These are phyloP conservation scores for Penicillium sp. DNA, from an alignment of 2,329 filamentous ascomycete species.

Conservation along the genomic window DNA sequence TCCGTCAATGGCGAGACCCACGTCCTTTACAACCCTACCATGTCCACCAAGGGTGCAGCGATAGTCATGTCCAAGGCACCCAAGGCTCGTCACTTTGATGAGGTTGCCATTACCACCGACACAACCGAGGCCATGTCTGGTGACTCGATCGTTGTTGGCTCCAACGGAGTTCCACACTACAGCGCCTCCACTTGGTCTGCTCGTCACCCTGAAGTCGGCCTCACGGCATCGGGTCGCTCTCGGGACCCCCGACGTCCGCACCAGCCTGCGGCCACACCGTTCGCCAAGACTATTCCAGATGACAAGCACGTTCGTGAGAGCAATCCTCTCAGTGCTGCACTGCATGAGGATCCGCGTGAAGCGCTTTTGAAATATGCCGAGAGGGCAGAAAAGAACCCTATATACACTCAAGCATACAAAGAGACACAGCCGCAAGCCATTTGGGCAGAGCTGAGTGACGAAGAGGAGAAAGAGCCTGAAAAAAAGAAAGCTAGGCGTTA, in stretches of 20 bases:
- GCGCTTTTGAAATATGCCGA: conserved; percentile 94
- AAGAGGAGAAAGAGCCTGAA: conserved; percentile 68
- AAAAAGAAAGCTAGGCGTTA: conserved; percentile 57
- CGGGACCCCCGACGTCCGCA: conserved; percentile 83
- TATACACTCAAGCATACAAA: conserved; percentile 94
- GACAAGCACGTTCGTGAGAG: conserved; percentile 84
- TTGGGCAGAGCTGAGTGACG: conserved; percentile 86
- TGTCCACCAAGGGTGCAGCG: conserved; percentile 78
- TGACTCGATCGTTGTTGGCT: conserved; percentile 75
- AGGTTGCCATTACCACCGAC: conserved; percentile 89
- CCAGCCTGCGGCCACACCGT: conserved; percentile 81
- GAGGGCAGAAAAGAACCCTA: conserved; percentile 85
- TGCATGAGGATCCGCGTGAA: conserved; percentile 94
- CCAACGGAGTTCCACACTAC: conserved; percentile 72
- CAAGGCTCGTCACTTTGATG: conserved; percentile 93
- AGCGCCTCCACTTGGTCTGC: conserved; percentile 64
- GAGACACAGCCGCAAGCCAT: conserved; percentile 89
- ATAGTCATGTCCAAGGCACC: conserved; percentile 90
- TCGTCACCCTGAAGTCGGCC: conserved; percentile 69
- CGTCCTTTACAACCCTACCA: conserved; percentile 85
- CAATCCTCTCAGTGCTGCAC: conserved; percentile 87
- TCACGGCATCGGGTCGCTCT: conserved; percentile 76
- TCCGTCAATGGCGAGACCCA: conserved; percentile 89
- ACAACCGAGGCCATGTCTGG: conserved; percentile 77
- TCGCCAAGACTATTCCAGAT: conserved; percentile 86